Conservation (phyloP, 805 yeast species). For the Kluyveromyces nonfermentans region DNA sequence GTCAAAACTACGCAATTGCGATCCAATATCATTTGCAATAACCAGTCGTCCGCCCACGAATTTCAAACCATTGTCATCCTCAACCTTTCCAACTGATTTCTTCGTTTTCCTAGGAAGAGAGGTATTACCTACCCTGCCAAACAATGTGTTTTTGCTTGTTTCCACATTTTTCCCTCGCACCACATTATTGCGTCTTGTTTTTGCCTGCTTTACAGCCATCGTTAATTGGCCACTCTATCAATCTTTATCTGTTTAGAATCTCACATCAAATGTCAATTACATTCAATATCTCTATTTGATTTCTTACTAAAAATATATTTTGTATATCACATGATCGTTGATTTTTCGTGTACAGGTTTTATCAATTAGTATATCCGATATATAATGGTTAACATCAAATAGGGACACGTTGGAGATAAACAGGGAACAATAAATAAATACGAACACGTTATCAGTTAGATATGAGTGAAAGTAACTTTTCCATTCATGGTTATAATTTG, state of each 20-base stretch:
- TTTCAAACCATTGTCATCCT: slow-evolving; percentile 10
- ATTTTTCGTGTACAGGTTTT: no score
- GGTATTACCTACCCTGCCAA: slow-evolving; percentile 2
- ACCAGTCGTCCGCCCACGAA: slow-evolving; percentile 23
- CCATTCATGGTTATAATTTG: slow-evolving; percentile 72
- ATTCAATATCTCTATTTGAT: no score
- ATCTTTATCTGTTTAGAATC: no score
- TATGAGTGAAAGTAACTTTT: slow-evolving; percentile 15
- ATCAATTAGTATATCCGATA: no score
- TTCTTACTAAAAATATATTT: no score
- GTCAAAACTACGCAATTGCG: slow-evolving; percentile 13
- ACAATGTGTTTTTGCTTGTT: neutral
- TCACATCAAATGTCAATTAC: no score
- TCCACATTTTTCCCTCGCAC: neutral
- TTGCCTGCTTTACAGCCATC: neutral
- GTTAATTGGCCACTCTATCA: neutral
- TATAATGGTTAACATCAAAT: no score
- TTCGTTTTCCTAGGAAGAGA: slow-evolving; percentile 1
- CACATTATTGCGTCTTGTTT: neutral
- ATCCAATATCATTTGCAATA: slow-evolving; percentile 20
- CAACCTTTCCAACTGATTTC: neutral
- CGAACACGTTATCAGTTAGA: slow-evolving; percentile 7
- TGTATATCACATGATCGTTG: no score
- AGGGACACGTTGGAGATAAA: no score
- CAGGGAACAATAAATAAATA: no score